Evolutionary conservation across 2,329 filamentous ascomycete species (phyloP).

Genomic region (Neopestalotiopsis clavispora): DNA sequence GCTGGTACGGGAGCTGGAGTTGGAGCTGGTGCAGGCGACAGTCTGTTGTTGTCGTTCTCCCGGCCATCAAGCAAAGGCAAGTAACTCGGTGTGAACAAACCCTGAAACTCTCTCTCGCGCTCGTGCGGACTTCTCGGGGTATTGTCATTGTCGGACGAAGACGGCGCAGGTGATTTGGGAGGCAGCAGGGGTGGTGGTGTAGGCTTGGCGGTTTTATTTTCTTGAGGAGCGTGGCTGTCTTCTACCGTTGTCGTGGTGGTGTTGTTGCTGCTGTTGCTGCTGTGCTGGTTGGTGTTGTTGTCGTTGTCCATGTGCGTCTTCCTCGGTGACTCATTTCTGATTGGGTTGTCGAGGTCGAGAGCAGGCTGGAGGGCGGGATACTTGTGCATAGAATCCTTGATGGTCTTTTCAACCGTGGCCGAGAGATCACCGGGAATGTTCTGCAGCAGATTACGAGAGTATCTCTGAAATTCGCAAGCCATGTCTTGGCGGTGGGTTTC

Average conservation of each 20-base stretch:
- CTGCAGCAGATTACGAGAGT: conserved; percentile 56
- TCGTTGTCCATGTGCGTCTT: conserved; percentile 3
- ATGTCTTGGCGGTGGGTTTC: conserved; percentile 61
- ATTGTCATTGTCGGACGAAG: conserved; percentile 31
- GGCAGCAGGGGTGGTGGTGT: conserved; percentile 47
- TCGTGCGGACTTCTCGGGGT: conserved; percentile 52
- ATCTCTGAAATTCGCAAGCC: conserved; percentile 60
- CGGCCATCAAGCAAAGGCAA: conserved; percentile 63
- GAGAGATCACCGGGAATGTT: conserved; percentile 52
- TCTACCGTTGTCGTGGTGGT: neutral
- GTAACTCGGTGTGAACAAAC: conserved; percentile 67
- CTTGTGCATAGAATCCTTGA: conserved; percentile 48
- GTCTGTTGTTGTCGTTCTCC: conserved; percentile 33
- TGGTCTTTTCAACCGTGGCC: conserved; percentile 48
- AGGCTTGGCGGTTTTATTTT: conserved; percentile 24
- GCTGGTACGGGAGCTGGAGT: no score
- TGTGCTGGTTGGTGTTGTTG: neutral
- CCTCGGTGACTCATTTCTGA: conserved; percentile 39
- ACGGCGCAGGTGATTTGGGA: conserved; percentile 41
- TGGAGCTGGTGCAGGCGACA: conserved; percentile 19
- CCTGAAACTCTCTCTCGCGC: conserved; percentile 63
- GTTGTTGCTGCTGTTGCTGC: conserved; percentile 8
- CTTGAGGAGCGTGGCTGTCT: conserved; percentile 1
- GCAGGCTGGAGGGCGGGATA: conserved; percentile 51
- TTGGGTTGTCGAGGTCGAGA: conserved; percentile 31